A percentile compares a stretch with the other conserved stretches of the same genome.
Conservation (phyloP, 2,329 filamentous ascomycete genomes). For the Penicillium sp. region DNA sequence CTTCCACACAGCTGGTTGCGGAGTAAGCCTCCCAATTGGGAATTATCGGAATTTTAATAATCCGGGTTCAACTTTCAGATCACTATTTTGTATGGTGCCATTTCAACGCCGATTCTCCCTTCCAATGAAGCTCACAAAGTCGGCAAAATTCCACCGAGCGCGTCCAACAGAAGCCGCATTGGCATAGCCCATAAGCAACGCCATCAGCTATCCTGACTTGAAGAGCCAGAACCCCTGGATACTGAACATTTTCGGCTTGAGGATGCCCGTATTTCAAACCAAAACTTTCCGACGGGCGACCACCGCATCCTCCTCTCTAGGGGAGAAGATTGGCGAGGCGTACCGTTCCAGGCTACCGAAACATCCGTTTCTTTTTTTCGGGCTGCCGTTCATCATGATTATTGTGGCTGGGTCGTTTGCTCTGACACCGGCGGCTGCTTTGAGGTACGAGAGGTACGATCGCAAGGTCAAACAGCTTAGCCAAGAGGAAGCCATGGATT, state of each 20-base stretch:
- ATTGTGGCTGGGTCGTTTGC: conserved; percentile 94
- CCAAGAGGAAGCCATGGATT: conserved; percentile 82
- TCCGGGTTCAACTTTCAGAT: conserved; percentile 11
- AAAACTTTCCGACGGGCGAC: conserved; percentile 71
- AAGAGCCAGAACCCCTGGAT: too few species aligned
- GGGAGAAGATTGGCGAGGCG: conserved; percentile 70
- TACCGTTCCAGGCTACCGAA: conserved; percentile 78
- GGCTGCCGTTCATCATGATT: conserved; percentile 86
- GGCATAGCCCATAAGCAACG: too few species aligned
- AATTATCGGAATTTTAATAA: conserved; percentile 24
- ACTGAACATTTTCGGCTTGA: neutral
- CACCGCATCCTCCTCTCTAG: conserved; percentile 56
- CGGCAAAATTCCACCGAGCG: too few species aligned
- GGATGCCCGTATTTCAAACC: conserved; percentile 68
- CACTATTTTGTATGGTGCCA: neutral
- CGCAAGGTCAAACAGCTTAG: conserved; percentile 84
- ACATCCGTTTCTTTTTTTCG: conserved; percentile 91
- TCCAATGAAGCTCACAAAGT: too few species aligned
- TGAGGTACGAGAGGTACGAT: conserved; percentile 93
- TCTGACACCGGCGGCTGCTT: conserved; percentile 88
- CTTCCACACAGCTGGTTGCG: conserved; percentile 10
- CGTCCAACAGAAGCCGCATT: too few species aligned
- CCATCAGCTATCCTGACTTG: too few species aligned
- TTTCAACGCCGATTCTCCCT: neutral
- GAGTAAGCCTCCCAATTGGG: conserved; percentile 16